Percentiles rank a stretch among this genome's conserved stretches.
These are phyloP conservation scores for Ustilago bromivora DNA, from an alignment of 1,284 basidiomycete species.

Conservation along the genomic window DNA sequence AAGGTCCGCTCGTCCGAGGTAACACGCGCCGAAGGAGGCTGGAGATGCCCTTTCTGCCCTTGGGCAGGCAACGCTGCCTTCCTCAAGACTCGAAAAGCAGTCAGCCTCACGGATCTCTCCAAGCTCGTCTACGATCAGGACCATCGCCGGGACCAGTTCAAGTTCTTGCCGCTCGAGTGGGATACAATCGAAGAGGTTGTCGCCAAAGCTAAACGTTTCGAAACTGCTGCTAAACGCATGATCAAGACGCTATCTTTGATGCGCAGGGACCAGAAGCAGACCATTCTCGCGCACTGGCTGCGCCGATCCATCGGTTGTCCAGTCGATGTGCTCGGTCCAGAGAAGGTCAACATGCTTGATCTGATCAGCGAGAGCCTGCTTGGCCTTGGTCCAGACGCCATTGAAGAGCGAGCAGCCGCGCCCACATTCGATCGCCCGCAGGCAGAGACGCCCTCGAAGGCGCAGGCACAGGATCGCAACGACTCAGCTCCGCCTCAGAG, in stretches of 20 bases:
- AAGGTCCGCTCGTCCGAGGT: slow-evolving; percentile 39
- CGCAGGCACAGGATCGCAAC: slow-evolving; percentile 22
- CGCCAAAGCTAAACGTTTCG: slow-evolving; percentile 47
- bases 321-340: slow-evolving; percentile 54
- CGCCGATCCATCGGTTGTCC: slow-evolving; percentile 55
- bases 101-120: slow-evolving; percentile 34
- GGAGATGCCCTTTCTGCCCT: slow-evolving; percentile 62
- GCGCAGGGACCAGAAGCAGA: slow-evolving; percentile 42
- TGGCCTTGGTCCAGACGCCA: slow-evolving; percentile 14
- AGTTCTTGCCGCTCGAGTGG: slow-evolving; percentile 51
- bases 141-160: slow-evolving; percentile 49
- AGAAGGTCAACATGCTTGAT: slow-evolving; percentile 50
- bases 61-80: slow-evolving; percentile 22
- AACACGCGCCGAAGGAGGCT: slow-evolving; percentile 41
- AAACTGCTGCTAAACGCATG: slow-evolving; percentile 51
- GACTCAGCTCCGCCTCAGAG: slow-evolving; percentile 12
- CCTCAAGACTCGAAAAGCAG: slow-evolving; percentile 36
- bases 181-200: slow-evolving; percentile 51
- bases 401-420: slow-evolving; percentile 1
- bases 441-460: slow-evolving; percentile 18
- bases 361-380: slow-evolving; percentile 39
- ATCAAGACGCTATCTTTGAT: slow-evolving; percentile 57
- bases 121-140: slow-evolving; percentile 48
- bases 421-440: slow-evolving; percentile 19
- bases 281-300: slow-evolving; percentile 46